Percentiles rank a stretch among this genome's conserved stretches.
phyloP scores from a whole-genome alignment of 139 green algal genomes.

The Penium margaritaceum region DNA sequence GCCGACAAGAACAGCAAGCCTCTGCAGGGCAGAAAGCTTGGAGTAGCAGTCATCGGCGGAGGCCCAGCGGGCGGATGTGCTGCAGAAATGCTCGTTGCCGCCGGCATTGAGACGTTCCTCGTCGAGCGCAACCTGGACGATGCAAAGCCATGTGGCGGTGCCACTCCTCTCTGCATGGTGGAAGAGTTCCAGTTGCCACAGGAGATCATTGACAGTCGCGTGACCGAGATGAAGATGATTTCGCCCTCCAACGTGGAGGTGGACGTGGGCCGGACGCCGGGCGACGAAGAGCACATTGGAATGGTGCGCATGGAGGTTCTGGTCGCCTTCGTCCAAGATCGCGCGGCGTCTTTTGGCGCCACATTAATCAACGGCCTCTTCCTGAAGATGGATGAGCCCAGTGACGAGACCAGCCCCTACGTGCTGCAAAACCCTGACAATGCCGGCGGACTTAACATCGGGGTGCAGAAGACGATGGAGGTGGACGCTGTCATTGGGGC shows the following conservation, averaged over 20 bases:
- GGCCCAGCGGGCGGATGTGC: conserved; percentile 85
- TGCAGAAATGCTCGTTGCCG: conserved; percentile 89
- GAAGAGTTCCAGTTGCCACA: conserved; percentile 80
- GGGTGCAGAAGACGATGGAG: conserved; percentile 60
- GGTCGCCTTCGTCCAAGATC: conserved; percentile 89
- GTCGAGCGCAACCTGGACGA: conserved; percentile 97
- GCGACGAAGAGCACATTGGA: conserved; percentile 95
- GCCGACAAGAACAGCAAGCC: conserved; percentile 30
- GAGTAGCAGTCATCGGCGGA: conserved; percentile 78
- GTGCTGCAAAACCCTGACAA: conserved; percentile 86
- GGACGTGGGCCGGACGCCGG: conserved; percentile 94
- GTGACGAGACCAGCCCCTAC: conserved; percentile 58
- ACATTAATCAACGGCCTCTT: conserved; percentile 92
- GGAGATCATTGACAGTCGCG: conserved; percentile 53
- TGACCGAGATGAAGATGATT: conserved; percentile 99
- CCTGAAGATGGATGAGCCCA: conserved; percentile 60
- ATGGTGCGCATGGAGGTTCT: conserved; percentile 85
- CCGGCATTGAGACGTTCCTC: conserved; percentile 84
- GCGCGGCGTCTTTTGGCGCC: conserved; percentile 72
- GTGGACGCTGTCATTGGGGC: conserved; percentile 94
- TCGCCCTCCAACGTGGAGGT: conserved; percentile 94
- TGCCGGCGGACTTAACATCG: conserved; percentile 40
- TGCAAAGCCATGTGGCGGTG: conserved; percentile 77
- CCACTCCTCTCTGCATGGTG: conserved; percentile 95
- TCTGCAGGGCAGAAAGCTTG: conserved; percentile 23